Conservation (phyloP, 2,329 filamentous ascomycete genomes). For the Aspergillus luchuensis region DNA sequence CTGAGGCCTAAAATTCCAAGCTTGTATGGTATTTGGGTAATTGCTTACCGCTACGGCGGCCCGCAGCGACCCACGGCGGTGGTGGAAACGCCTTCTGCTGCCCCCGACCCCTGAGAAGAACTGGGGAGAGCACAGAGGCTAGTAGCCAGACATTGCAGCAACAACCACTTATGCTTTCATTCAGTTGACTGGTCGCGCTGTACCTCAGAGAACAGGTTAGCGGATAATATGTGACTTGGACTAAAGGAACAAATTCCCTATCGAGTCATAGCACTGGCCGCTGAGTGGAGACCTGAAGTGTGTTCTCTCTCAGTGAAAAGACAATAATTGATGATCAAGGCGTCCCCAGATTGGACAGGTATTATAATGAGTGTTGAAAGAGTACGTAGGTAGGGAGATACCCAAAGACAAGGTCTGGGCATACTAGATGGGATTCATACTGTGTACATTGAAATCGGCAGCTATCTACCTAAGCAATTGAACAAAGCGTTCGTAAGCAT, state of each 20-base stretch:
- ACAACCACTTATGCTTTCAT: background rate
- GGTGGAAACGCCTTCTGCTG: conserved; percentile 16
- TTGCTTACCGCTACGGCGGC: conserved; percentile 19
- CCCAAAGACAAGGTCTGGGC: conserved; percentile 4
- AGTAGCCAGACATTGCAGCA: background rate
- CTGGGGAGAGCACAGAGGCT: background rate
- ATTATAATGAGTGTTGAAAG: background rate
- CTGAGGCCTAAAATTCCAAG: background rate
- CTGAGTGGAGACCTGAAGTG: background rate
- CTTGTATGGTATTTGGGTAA: background rate
- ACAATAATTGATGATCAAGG: conserved; percentile 17
- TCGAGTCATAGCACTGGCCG: background rate
- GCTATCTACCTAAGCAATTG: too few species aligned
- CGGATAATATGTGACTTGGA: background rate
- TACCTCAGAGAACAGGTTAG: background rate
- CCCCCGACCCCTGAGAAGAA: conserved; percentile 29
- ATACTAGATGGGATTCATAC: background rate
- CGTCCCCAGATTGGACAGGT: conserved; percentile 17
- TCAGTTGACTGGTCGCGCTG: background rate
- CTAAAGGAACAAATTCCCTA: background rate
- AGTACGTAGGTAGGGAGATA: background rate
- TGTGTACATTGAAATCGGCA: too few species aligned
- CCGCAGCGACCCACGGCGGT: conserved; percentile 29
- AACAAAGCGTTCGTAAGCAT: too few species aligned
- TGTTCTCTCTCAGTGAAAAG: background rate